Evolutionary conservation across 805 yeast species (phyloP).

Genomic region (Candida incommunis): DNA sequence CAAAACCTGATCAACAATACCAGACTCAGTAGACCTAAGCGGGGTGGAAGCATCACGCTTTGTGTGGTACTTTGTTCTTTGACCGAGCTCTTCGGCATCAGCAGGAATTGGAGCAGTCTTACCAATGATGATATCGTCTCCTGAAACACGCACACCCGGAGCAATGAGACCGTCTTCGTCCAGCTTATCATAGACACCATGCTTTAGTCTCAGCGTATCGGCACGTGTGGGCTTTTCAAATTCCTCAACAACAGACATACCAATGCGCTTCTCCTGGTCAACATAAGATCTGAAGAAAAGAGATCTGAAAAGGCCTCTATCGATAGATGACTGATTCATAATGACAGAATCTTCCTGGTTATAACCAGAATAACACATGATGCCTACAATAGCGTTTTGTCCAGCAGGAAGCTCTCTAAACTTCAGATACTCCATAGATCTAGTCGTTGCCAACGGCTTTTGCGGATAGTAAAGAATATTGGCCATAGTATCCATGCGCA

Average conservation of each 20-base stretch:
- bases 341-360: conserved; percentile 99
- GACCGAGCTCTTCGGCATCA: conserved; percentile 96
- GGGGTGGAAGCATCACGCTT: conserved; percentile 99
- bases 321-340: conserved; percentile 97
- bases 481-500: conserved; percentile 99
- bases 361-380: conserved; percentile 95
- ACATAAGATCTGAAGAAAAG: conserved; percentile 92
- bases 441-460: conserved; percentile 93
- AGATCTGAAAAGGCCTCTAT: conserved; percentile 90
- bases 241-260: conserved; percentile 96
- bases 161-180: conserved; percentile 97
- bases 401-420: conserved; percentile 98
- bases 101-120: conserved; percentile 99
- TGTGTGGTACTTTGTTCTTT: conserved; percentile 95
- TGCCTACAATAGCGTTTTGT: conserved; percentile 96
- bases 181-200: conserved; percentile 94
- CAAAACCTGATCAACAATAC: conserved; percentile 95
- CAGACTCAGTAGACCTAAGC: conserved; percentile 88
- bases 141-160: conserved; percentile 97
- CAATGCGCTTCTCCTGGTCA: conserved; percentile 97
- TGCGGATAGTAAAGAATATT: conserved; percentile 95
- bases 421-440: conserved; percentile 94
- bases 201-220: conserved; percentile 88
- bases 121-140: conserved; percentile 97
- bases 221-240: conserved; percentile 95